phyloP scores from a whole-genome alignment of 2,329 filamentous ascomycete species.

The Pleurostoma richardsiae region DNA sequence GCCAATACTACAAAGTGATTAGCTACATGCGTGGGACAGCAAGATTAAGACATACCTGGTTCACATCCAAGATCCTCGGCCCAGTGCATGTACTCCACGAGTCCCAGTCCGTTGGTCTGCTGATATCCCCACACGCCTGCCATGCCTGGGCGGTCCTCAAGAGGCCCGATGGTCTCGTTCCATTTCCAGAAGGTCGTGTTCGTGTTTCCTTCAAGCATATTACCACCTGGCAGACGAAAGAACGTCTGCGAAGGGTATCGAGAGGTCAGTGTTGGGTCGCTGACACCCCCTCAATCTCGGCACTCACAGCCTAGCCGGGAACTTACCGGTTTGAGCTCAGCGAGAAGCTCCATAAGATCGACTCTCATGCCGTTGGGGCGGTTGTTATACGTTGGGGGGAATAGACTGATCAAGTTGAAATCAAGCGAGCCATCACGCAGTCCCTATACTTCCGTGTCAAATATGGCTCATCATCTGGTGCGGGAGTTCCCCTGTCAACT shows the following conservation, averaged over 20 bases:
- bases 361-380: conserved; percentile 52
- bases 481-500: conserved; percentile 3
- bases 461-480: neutral
- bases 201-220: conserved; percentile 49
- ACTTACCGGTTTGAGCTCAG: conserved; percentile 42
- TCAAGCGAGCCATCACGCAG: conserved; percentile 37
- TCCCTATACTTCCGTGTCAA: conserved; percentile 16
- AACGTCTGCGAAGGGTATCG: conserved; percentile 29
- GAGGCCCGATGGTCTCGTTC: conserved; percentile 49
- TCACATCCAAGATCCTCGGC: conserved; percentile 54
- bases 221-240: conserved; percentile 61
- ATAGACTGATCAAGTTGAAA: conserved; percentile 55
- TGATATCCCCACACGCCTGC: conserved; percentile 54
- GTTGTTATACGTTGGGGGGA: conserved; percentile 55
- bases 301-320: no score
- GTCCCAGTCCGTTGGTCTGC: conserved; percentile 57
- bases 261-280: neutral
- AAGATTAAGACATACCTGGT: conserved; percentile 28
- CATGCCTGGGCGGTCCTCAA: conserved; percentile 50
- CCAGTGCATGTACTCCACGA: conserved; percentile 58
- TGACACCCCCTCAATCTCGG: no score
- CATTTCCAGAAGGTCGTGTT: conserved; percentile 42
- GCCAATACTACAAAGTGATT: conserved; percentile 36
- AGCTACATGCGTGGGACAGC: neutral
- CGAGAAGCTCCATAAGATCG: conserved; percentile 49